These are phyloP conservation scores for Leccinum angustisporum DNA, from an alignment of 1,284 basidiomycete species.

Conservation along the genomic window DNA sequence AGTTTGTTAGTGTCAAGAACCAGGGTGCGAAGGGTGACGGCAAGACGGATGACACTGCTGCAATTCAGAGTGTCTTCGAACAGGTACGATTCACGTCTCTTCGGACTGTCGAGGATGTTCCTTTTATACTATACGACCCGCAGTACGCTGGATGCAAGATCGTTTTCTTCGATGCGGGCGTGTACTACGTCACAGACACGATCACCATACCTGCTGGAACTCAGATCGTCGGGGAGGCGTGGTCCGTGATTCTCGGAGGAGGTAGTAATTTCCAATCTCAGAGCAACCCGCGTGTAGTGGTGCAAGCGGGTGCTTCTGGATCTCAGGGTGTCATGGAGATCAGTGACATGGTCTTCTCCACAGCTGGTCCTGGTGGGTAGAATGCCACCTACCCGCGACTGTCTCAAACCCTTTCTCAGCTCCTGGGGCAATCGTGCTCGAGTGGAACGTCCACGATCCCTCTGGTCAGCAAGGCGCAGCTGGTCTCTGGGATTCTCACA, in stretches of 20 bases:
- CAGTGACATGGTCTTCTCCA: conserved; percentile 49
- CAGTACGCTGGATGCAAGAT: conserved; percentile 55
- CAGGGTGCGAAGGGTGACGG: conserved; percentile 58
- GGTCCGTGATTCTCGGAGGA: conserved; percentile 51
- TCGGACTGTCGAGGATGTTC: not conserved
- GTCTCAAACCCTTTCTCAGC: conserved; percentile 28
- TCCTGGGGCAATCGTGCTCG: conserved; percentile 54
- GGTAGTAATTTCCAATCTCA: conserved; percentile 47
- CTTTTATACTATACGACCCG: not conserved
- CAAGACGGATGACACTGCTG: conserved; percentile 52
- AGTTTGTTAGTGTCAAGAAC: conserved; percentile 51
- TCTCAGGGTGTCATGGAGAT: conserved; percentile 46
- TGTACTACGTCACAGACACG: conserved; percentile 52
- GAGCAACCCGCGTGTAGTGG: conserved; percentile 41
- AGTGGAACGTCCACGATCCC: conserved; percentile 58
- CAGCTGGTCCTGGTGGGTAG: conserved; percentile 41
- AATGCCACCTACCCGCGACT: not conserved
- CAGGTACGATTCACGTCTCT: conserved; percentile 23
- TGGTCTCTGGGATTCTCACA: conserved; percentile 60
- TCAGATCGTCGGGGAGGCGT: conserved; percentile 55
- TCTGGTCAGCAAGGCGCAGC: conserved; percentile 48
- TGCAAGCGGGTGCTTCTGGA: conserved; percentile 43
- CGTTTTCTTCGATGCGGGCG: conserved; percentile 53
- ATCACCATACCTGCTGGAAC: conserved; percentile 54
- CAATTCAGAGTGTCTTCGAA: conserved; percentile 47